A percentile compares a stretch with the other conserved stretches of the same genome.
These are phyloP conservation scores for Trichoderma sp. DNA, from an alignment of 2,329 filamentous ascomycete genomes.

Conservation along the genomic window DNA sequence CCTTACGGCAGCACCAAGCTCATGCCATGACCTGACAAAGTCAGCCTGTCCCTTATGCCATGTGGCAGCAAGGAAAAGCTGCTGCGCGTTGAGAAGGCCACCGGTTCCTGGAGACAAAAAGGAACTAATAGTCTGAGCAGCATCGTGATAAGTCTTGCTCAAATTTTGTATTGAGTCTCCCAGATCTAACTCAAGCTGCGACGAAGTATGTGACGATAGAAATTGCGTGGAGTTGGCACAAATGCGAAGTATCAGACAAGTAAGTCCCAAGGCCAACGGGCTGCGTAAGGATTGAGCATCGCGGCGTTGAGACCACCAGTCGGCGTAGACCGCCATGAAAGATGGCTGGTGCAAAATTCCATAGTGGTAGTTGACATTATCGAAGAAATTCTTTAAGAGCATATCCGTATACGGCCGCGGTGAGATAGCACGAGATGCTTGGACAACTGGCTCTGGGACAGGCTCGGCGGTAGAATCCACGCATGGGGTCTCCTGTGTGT, in stretches of 20 bases:
- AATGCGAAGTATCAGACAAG: conserved; percentile 15
- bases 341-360: conserved; percentile 12
- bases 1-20: conserved; percentile 16
- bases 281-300: not conserved
- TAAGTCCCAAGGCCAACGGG: not conserved
- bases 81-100: not conserved
- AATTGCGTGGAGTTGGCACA: conserved; percentile 22
- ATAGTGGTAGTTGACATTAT: conserved; percentile 17
- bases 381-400: conserved; percentile 6
- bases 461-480: not conserved
- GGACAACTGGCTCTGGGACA: not conserved
- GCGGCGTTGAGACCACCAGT: conserved; percentile 19
- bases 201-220: not conserved
- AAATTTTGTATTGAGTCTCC: not conserved
- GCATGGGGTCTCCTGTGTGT: not conserved
- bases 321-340: conserved; percentile 12
- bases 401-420: conserved; percentile 15
- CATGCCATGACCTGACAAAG: conserved; percentile 19
- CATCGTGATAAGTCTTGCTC: conserved; percentile 12
- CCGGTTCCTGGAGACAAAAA: conserved; percentile 9
- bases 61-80: conserved; percentile 8
- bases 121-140: conserved; percentile 2
- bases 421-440: not conserved
- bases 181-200: not conserved
- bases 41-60: conserved; percentile 19